Evolutionary conservation across 2,329 filamentous ascomycete species (phyloP).

Genomic region (Epichloe brachyelytri): DNA sequence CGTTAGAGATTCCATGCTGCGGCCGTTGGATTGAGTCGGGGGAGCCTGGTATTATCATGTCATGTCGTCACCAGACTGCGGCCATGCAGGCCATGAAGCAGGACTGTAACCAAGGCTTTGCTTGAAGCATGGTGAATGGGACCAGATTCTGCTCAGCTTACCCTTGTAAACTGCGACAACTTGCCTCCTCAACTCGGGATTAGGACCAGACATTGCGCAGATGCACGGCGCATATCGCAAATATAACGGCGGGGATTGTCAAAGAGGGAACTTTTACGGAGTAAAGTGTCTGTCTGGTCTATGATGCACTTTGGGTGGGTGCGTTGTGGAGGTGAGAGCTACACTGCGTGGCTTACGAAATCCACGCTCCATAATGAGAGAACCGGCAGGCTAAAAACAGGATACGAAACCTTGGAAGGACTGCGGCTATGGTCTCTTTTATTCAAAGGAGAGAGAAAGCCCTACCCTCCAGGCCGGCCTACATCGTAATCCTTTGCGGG

Average conservation of each 20-base stretch:
- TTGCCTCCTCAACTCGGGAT: slow-evolving; percentile 53
- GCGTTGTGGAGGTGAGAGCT: background rate
- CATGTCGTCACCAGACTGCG: too few species aligned
- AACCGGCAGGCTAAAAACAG: background rate
- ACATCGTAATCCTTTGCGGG: too few species aligned
- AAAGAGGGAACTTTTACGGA: background rate
- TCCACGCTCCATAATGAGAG: background rate
- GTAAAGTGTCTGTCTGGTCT: background rate
- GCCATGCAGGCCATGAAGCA: background rate
- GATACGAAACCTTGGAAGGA: too few species aligned
- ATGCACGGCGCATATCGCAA: background rate
- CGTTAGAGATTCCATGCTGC: background rate
- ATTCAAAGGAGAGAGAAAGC: too few species aligned
- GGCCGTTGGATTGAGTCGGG: background rate
- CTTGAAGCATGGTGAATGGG: background rate
- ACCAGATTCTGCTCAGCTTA: slow-evolving; percentile 17
- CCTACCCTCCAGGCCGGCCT: too few species aligned
- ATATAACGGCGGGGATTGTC: background rate
- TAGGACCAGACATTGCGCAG: slow-evolving; percentile 21
- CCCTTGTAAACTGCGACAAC: slow-evolving; percentile 87
- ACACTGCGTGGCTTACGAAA: background rate
- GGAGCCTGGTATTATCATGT: background rate
- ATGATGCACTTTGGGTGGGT: background rate
- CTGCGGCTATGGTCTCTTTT: too few species aligned
- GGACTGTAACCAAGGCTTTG: background rate